Evolutionary conservation across 352 stramenopile species (phyloP).

Genomic region (Peronospora destructor): DNA sequence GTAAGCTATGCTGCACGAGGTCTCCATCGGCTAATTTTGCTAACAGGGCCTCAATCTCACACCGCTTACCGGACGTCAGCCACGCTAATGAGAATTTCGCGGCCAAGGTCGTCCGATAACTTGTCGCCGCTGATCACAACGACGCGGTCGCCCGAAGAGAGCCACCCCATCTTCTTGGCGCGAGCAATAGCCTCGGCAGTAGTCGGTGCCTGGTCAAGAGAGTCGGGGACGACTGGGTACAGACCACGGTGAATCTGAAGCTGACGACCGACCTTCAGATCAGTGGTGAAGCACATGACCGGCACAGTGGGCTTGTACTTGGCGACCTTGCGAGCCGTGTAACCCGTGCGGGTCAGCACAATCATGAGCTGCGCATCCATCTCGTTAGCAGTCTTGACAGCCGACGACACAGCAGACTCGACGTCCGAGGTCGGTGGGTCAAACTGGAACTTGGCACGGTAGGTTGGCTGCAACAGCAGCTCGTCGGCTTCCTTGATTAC

Average conservation of each 20-base stretch:
- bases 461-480: slow-evolving; percentile 49
- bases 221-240: slow-evolving; percentile 61
- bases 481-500: slow-evolving; percentile 85
- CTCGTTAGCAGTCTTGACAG: slow-evolving; percentile 79
- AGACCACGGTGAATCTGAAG: slow-evolving; percentile 87
- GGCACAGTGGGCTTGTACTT: slow-evolving; percentile 90
- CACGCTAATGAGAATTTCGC: slow-evolving; percentile 80
- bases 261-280: slow-evolving; percentile 86
- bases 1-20: background rate
- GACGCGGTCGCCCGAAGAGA: slow-evolving; percentile 83
- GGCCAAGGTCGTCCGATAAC: slow-evolving; percentile 69
- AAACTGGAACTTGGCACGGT: slow-evolving; percentile 61
- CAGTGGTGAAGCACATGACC: slow-evolving; percentile 86
- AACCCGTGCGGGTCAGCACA: slow-evolving; percentile 75
- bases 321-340: slow-evolving; percentile 76
- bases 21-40: background rate
- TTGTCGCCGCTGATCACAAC: slow-evolving; percentile 83
- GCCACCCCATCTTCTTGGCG: slow-evolving; percentile 89
- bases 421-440: slow-evolving; percentile 58
- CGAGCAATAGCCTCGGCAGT: slow-evolving; percentile 84
- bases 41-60: background rate
- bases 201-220: slow-evolving; percentile 51
- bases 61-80: slow-evolving; percentile 62
- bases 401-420: slow-evolving; percentile 78
- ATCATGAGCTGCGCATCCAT: slow-evolving; percentile 83